A percentile compares a stretch with the other conserved stretches of the same genome.
phyloP scores from a whole-genome alignment of 768 basidiomycete species.

The Xerocomus brunneocitrinus region DNA sequence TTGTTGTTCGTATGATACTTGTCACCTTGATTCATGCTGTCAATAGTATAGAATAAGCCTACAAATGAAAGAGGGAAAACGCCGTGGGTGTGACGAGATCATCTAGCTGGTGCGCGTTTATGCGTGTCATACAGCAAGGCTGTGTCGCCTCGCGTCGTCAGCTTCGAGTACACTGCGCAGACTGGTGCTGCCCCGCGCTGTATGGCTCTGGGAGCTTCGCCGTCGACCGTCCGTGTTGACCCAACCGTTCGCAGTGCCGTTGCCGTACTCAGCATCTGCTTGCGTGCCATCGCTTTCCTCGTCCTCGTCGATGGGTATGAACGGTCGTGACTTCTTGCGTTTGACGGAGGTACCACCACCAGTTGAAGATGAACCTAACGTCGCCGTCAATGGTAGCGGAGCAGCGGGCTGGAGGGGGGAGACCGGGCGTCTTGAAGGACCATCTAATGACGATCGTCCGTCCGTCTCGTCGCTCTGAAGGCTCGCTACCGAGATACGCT shows the following conservation, averaged over 20 bases:
- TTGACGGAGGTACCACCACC: conserved; percentile 30
- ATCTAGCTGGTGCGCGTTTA: conserved; percentile 7
- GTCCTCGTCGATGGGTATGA: conserved; percentile 43
- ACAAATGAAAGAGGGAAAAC: conserved; percentile 13
- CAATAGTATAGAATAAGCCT: conserved; percentile 36
- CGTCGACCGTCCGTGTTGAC: conserved; percentile 55
- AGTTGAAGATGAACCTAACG: conserved; percentile 30
- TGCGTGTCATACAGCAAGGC: conserved; percentile 54
- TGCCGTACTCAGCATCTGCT: conserved; percentile 62
- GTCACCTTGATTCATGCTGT: conserved; percentile 19
- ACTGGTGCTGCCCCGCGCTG: conserved; percentile 19
- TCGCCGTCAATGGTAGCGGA: conserved; percentile 35
- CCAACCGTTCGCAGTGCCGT: conserved; percentile 39
- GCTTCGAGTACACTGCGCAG: conserved; percentile 35
- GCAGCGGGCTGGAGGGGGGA: conserved; percentile 30
- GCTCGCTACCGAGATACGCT: conserved; percentile 38
- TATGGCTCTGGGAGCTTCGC: conserved; percentile 32
- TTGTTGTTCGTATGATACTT: conserved; percentile 24
- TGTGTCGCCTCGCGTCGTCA: conserved; percentile 60
- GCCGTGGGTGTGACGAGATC: conserved; percentile 14
- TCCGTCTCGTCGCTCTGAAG: conserved; percentile 36
- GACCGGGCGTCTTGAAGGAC: conserved; percentile 31
- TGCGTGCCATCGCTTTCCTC: conserved; percentile 66
- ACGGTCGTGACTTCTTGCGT: conserved; percentile 52
- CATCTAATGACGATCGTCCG: conserved; percentile 37